Evolutionary conservation across 441 rosid genomes (phyloP).

Genomic region (Euphorbia schlechtendalii): DNA sequence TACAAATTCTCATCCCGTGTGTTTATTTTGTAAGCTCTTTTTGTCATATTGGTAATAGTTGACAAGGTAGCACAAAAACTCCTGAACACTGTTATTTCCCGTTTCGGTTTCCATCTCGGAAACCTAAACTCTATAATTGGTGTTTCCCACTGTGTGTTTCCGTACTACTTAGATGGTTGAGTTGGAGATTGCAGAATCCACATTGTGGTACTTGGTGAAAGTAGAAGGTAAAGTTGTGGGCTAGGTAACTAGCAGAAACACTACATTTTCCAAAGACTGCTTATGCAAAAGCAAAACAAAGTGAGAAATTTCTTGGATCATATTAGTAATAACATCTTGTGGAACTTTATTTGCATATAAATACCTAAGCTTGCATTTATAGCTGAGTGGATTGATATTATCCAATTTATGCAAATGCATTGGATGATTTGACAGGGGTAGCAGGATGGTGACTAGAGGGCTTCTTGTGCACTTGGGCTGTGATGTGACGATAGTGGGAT

Average conservation of each 20-base stretch:
- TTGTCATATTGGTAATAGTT: too few relatives aligned
- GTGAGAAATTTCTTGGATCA: slow-evolving; percentile 1
- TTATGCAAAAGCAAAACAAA: background rate
- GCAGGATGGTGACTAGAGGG: slow-evolving; percentile 77
- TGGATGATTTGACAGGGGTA: slow-evolving; percentile 42
- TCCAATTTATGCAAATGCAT: background rate
- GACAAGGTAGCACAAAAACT: too few relatives aligned
- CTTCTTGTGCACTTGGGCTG: slow-evolving; percentile 86
- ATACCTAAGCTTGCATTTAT: background rate
- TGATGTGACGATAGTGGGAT: slow-evolving; percentile 67
- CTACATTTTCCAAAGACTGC: background rate
- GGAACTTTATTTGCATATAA: background rate
- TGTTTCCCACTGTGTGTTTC: too few relatives aligned
- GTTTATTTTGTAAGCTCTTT: too few relatives aligned
- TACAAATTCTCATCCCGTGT: too few relatives aligned
- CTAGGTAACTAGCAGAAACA: background rate
- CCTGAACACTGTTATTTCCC: too few relatives aligned
- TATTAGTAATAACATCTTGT: background rate
- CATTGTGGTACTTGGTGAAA: too few relatives aligned
- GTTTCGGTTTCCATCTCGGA: too few relatives aligned
- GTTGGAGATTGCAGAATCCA: too few relatives aligned
- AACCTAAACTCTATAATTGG: too few relatives aligned
- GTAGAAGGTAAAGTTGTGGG: background rate
- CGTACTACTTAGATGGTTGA: too few relatives aligned
- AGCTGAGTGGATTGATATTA: background rate